These are phyloP conservation scores for Hondaea fermentalgiana DNA, from an alignment of 108 stramenopile genomes.

Conservation along the genomic window DNA sequence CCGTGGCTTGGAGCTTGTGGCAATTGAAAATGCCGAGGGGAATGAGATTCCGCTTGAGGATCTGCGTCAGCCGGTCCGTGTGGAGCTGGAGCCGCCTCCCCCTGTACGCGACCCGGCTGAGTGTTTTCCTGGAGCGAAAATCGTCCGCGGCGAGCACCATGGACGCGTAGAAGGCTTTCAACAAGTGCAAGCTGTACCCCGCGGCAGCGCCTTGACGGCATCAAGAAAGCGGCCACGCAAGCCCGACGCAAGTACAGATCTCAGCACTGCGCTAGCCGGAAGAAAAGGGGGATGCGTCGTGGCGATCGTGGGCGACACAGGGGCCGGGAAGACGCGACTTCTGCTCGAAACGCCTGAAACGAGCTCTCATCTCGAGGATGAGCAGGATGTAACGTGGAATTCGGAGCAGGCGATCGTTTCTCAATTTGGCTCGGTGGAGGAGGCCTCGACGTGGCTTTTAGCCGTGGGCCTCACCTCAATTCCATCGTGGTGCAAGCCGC, in stretches of 20 bases:
- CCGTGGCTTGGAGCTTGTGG: not conserved
- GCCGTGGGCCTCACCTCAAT: not conserved
- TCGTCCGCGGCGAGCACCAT: not conserved
- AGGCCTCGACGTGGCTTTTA: not conserved
- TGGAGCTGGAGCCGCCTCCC: not conserved
- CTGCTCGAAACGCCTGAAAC: not conserved
- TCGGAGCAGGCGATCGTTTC: not conserved
- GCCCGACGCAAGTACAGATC: not conserved
- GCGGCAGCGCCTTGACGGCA: too few relatives aligned
- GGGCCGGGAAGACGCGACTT: not conserved
- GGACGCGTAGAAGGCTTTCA: not conserved
- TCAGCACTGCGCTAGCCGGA: not conserved
- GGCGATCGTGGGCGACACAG: not conserved
- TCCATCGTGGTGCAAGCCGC: constrained; percentile 19
- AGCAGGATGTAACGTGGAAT: not conserved
- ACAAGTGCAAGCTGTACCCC: not conserved
- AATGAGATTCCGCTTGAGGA: not conserved
- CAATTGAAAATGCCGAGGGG: not conserved
- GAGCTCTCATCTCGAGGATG: not conserved
- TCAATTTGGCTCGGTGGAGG: not conserved
- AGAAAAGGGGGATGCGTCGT: not conserved
- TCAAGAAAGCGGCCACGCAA: not conserved
- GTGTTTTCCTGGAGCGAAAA: not conserved
- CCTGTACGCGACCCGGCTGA: not conserved
- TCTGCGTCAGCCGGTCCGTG: not conserved